These are phyloP conservation scores for Sordariomycetes sp. DNA, from an alignment of 2,329 filamentous ascomycete genomes.

Conservation along the genomic window DNA sequence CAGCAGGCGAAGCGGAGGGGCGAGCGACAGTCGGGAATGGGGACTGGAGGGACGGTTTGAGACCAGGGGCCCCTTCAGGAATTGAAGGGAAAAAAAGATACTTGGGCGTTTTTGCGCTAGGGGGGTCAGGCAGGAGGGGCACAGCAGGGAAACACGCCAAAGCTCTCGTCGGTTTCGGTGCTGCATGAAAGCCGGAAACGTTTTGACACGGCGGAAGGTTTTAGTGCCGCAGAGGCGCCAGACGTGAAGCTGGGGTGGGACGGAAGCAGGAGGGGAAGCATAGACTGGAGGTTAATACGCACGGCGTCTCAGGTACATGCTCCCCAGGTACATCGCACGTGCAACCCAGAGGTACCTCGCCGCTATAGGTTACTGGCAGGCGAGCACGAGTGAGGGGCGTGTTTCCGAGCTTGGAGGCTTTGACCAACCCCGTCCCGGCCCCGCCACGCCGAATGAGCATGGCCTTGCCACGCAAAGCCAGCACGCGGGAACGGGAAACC, in stretches of 20 bases:
- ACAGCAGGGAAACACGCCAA: neutral
- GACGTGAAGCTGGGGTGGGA: constrained; percentile 1
- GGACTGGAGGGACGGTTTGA: neutral
- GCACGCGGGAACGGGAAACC: neutral
- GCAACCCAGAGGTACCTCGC: neutral
- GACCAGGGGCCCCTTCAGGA: constrained; percentile 4
- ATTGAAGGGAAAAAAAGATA: neutral
- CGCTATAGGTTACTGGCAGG: neutral
- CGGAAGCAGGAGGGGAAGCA: neutral
- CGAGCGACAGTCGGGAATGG: neutral
- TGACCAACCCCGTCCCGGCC: neutral
- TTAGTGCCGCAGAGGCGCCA: constrained; percentile 1
- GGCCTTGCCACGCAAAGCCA: neutral
- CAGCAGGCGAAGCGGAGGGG: constrained; percentile 1
- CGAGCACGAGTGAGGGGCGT: neutral
- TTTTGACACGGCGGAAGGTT: constrained; percentile 4
- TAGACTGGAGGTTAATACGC: neutral
- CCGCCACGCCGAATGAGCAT: neutral
- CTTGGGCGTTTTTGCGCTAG: neutral
- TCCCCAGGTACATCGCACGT: neutral
- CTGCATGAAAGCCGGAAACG: constrained; percentile 5
- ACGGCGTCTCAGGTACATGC: neutral
- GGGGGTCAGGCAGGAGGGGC: neutral
- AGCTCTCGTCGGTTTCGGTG: constrained; percentile 1
- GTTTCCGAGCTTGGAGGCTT: neutral